A percentile compares a stretch with the other conserved stretches of the same genome.
Evolutionary conservation across 164 flowering plant genomes (phyloP).

Genomic region (Vitis labrusca): DNA sequence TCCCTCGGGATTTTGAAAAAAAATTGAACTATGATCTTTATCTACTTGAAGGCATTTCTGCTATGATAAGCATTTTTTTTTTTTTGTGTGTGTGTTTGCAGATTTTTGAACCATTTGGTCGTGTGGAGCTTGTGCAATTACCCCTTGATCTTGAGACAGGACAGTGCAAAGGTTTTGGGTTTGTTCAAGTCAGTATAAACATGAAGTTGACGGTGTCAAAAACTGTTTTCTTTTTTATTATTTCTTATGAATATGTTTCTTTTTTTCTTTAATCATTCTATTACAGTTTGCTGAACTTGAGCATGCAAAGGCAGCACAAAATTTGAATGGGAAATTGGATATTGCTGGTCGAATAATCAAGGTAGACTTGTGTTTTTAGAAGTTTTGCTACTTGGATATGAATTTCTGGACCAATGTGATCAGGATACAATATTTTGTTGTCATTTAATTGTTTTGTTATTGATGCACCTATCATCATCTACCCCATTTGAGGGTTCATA

Average conservation of each 20-base stretch:
- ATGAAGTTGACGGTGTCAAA: background rate
- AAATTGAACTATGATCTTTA: too few species aligned
- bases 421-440: too few species aligned
- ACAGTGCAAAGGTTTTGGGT: slow-evolving; percentile 96
- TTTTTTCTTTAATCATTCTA: background rate
- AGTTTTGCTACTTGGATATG: background rate
- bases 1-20: too few species aligned
- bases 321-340: slow-evolving; percentile 86
- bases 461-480: background rate
- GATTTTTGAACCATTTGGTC: slow-evolving; percentile 97
- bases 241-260: background rate
- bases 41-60: too few species aligned
- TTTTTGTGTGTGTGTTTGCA: slow-evolving; percentile 11
- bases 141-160: slow-evolving; percentile 95
- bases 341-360: slow-evolving; percentile 88
- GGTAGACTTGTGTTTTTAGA: slow-evolving; percentile 29
- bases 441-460: background rate
- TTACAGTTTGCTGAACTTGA: slow-evolving; percentile 83
- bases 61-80: background rate
- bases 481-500: too few species aligned
- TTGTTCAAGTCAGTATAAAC: slow-evolving; percentile 71
- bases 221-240: background rate
- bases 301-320: slow-evolving; percentile 90
- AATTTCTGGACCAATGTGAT: background rate
- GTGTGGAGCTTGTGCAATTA: slow-evolving; percentile 90